Conservation (phyloP, 192 early-diverging fungal genomes). For the Linnemannia hyalina region DNA sequence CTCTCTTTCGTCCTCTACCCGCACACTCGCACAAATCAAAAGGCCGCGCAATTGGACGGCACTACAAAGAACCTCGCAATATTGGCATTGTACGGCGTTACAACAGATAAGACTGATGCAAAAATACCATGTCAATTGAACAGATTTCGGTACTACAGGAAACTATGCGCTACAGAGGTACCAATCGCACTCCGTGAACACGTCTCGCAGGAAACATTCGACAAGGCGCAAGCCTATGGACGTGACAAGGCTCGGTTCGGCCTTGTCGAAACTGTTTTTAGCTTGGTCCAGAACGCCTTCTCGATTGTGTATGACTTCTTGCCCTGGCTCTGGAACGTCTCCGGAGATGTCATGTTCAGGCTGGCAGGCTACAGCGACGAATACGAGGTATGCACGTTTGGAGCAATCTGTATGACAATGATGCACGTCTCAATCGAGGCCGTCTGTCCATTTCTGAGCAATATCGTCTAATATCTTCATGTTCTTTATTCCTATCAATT, state of each 20-base stretch:
- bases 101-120: background rate
- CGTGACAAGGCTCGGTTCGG: conserved; percentile 86
- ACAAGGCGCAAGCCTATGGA: conserved; percentile 87
- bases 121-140: background rate
- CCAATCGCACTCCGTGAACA: conserved; percentile 81
- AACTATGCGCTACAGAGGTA: conserved; percentile 72
- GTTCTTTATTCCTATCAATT: conserved; percentile 7
- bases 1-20: background rate
- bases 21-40: background rate
- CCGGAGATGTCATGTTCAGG: conserved; percentile 66
- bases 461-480: background rate
- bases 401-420: background rate
- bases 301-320: conserved; percentile 79
- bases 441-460: background rate
- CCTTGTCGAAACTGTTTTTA: conserved; percentile 74
- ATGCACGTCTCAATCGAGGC: background rate
- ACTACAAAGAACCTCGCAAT: too few relatives aligned
- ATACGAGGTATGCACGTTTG: conserved; percentile 69
- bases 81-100: background rate
- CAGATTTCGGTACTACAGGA: conserved; percentile 82
- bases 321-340: conserved; percentile 79
- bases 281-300: conserved; percentile 74
- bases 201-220: conserved; percentile 79
- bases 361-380: conserved; percentile 70
- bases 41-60: too few relatives aligned